Evolutionary conservation across 177 flowering plant species (phyloP).

Genomic region (Vitis hybrid): DNA sequence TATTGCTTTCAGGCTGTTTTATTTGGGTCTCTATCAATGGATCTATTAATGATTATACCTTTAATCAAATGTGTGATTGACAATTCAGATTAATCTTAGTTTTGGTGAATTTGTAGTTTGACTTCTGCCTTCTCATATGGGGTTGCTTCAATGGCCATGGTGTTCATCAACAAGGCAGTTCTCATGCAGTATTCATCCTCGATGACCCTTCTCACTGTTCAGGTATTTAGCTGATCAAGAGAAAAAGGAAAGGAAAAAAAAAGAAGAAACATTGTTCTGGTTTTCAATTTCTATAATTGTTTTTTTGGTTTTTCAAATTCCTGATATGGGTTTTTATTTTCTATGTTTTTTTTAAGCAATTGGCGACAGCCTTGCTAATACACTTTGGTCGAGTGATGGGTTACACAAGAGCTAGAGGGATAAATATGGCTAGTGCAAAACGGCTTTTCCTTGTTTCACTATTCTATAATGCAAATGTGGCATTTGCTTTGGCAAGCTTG

Average conservation of each 20-base stretch:
- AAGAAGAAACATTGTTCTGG: not conserved
- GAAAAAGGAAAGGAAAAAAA: not conserved
- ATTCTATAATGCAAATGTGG: constrained; percentile 97
- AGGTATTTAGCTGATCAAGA: constrained; percentile 42
- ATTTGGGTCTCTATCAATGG: too few relatives aligned
- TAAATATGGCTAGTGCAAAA: constrained; percentile 66
- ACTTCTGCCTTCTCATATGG: constrained; percentile 92
- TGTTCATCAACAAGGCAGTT: constrained; percentile 92
- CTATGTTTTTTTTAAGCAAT: constrained; percentile 54
- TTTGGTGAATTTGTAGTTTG: constrained; percentile 49
- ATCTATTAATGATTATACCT: too few relatives aligned
- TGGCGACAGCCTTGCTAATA: constrained; percentile 82
- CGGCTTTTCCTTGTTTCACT: constrained; percentile 80
- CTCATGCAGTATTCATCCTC: constrained; percentile 88
- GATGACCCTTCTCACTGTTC: constrained; percentile 86
- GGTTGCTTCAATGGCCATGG: constrained; percentile 96
- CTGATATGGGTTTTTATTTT: constrained; percentile 1
- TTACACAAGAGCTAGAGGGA: constrained; percentile 58
- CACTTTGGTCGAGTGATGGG: constrained; percentile 77
- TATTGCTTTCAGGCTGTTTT: too few relatives aligned
- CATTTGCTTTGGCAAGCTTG: constrained; percentile 96
- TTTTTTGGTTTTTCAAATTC: not conserved
- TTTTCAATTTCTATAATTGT: not conserved
- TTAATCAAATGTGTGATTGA: too few relatives aligned
- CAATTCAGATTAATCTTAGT: not conserved